These are phyloP conservation scores for Scheffersomyces titani DNA, from an alignment of 1,139 yeast genomes.

Conservation along the genomic window DNA sequence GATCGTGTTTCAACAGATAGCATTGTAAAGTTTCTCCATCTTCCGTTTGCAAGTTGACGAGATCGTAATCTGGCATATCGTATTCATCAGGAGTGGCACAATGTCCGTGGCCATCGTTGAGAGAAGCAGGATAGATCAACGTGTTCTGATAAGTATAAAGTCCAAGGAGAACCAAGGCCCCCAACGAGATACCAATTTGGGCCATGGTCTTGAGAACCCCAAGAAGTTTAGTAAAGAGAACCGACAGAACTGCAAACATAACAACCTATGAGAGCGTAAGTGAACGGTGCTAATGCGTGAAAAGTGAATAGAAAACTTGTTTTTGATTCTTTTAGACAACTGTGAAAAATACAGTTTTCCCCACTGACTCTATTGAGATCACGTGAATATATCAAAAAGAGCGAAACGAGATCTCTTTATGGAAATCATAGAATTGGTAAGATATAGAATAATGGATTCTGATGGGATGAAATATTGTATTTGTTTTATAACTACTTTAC, in stretches of 20 bases:
- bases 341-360: neutral
- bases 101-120: conserved; percentile 72
- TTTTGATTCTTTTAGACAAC: neutral
- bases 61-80: conserved; percentile 66
- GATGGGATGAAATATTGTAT: neutral
- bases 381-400: neutral
- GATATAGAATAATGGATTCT: neutral
- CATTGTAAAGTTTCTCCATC: conserved; percentile 61
- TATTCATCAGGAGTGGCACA: conserved; percentile 81
- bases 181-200: conserved; percentile 35
- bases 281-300: neutral
- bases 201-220: conserved; percentile 12
- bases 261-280: neutral
- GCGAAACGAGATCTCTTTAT: neutral
- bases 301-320: neutral
- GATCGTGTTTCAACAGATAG: conserved; percentile 51
- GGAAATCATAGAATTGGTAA: neutral
- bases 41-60: conserved; percentile 57
- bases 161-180: conserved; percentile 49
- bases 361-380: neutral
- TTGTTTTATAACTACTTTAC: too few relatives aligned
- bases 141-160: conserved; percentile 67
- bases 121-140: conserved; percentile 78
- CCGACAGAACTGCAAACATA: conserved; percentile 2
- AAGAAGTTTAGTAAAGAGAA: conserved; percentile 6